Evolutionary conservation across 331 rosid species (phyloP).

Genomic region (Malus hybrid): DNA sequence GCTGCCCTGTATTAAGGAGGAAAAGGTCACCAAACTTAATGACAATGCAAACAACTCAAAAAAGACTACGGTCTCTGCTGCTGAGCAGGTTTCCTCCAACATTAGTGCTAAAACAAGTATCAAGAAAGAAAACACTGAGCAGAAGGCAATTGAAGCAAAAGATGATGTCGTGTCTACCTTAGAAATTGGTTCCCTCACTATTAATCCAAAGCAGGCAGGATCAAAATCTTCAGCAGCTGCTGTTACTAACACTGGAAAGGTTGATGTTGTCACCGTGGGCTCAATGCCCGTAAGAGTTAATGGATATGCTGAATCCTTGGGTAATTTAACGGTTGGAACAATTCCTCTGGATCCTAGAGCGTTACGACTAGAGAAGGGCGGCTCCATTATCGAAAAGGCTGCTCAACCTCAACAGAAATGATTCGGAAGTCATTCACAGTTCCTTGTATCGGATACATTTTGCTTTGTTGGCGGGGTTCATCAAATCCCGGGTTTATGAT

Average conservation of each 20-base stretch:
- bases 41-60: constrained; percentile 21
- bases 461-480: neutral
- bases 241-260: constrained; percentile 16
- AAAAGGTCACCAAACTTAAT: constrained; percentile 18
- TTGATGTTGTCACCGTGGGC: constrained; percentile 63
- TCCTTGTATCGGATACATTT: neutral
- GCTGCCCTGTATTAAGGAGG: constrained; percentile 31
- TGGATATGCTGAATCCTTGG: constrained; percentile 42
- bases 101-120: constrained; percentile 9
- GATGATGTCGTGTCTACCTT: constrained; percentile 36
- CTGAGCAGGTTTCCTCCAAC: constrained; percentile 28
- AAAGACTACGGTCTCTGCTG: constrained; percentile 18
- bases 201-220: constrained; percentile 41
- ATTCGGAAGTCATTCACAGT: constrained; percentile 8
- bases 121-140: constrained; percentile 22
- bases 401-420: constrained; percentile 14
- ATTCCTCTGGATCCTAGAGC: constrained; percentile 66
- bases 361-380: constrained; percentile 36
- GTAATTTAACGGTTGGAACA: constrained; percentile 69
- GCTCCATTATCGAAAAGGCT: constrained; percentile 24
- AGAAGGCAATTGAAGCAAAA: constrained; percentile 13
- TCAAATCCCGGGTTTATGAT: neutral
- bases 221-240: constrained; percentile 22
- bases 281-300: constrained; percentile 67
- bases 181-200: constrained; percentile 60